phyloP scores from a whole-genome alignment of 805 yeast genomes.

The Candida sithepensis region DNA sequence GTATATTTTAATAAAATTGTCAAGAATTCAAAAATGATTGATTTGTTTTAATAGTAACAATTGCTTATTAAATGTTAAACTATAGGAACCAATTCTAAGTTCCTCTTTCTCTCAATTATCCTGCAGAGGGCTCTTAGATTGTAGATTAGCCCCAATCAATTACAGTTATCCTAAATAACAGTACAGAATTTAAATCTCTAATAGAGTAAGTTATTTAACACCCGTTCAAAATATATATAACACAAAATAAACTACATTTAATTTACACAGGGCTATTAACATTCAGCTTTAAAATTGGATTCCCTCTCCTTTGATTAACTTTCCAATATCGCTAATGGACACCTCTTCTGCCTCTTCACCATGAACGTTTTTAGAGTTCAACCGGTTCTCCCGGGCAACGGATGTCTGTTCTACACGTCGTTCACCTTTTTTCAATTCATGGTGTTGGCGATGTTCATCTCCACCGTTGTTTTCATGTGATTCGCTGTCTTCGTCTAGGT shows the following conservation, averaged over 20 bases:
- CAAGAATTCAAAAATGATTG: no score
- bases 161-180: no score
- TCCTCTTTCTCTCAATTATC: no score
- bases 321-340: slow-evolving; percentile 1
- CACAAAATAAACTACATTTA: background rate
- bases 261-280: background rate
- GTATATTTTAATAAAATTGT: no score
- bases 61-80: no score
- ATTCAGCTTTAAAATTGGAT: slow-evolving; percentile 1
- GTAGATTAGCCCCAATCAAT: no score
- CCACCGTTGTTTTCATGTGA: background rate
- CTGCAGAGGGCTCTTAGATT: no score
- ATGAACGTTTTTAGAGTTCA: background rate
- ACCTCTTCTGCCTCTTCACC: background rate
- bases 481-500: background rate
- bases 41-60: no score
- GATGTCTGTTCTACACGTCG: background rate
- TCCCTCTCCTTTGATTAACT: slow-evolving; percentile 2
- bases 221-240: background rate
- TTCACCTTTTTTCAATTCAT: background rate
- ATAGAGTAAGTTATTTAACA: no score
- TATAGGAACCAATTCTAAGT: no score
- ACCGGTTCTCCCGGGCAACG: background rate
- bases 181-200: no score
- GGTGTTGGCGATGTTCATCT: background rate